Percentiles rank a stretch among this genome's conserved stretches.
phyloP scores from a whole-genome alignment of 140 eudicot species.

The Anethum foeniculum region DNA sequence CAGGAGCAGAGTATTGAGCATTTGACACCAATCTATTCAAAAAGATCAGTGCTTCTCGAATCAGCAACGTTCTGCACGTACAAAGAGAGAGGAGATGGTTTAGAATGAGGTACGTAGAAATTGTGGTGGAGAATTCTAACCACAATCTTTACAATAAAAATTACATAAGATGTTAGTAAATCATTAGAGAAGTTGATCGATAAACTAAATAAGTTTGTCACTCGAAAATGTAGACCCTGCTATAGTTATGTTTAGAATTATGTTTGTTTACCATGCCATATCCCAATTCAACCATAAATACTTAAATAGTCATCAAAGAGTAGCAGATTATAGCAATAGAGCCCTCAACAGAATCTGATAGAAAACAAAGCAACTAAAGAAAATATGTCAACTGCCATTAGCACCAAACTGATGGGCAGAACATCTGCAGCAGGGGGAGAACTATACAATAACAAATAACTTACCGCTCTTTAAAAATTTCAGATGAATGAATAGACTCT shows the following conservation, averaged over 20 bases:
- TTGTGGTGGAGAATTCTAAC: neutral
- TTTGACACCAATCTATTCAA: slow-evolving; percentile 69
- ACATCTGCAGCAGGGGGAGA: neutral
- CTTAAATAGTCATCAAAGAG: neutral
- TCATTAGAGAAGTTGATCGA: neutral
- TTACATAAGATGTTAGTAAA: neutral
- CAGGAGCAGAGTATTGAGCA: slow-evolving; percentile 48
- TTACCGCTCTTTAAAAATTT: slow-evolving; percentile 61
- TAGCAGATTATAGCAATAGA: neutral
- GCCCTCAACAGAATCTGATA: neutral
- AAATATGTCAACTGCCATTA: neutral
- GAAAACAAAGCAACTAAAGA: neutral
- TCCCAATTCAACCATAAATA: neutral
- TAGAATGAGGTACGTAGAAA: neutral
- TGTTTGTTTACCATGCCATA: neutral
- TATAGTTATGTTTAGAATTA: neutral
- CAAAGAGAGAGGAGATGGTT: neutral
- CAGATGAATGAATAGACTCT: slow-evolving; percentile 34
- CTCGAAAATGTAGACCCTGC: neutral
- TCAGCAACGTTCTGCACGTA: slow-evolving; percentile 58
- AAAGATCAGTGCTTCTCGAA: slow-evolving; percentile 70
- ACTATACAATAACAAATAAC: neutral
- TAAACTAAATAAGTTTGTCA: neutral
- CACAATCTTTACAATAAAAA: neutral
- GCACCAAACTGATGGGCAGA: neutral